Evolutionary conservation across 2,329 filamentous ascomycete genomes (phyloP).

Genomic region (Colletotrichum sp.): DNA sequence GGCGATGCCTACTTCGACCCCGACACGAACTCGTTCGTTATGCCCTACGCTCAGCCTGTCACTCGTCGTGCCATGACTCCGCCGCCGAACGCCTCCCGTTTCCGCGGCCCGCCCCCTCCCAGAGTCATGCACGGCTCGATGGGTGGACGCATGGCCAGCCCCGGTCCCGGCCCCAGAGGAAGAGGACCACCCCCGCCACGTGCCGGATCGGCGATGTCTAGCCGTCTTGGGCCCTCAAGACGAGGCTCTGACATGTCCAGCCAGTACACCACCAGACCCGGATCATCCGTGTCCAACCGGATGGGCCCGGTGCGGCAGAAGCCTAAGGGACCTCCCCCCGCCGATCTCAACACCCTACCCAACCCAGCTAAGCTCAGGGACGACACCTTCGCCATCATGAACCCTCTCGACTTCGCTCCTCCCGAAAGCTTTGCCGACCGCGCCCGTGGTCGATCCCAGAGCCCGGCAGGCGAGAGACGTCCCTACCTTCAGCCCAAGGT

Average conservation of each 20-base stretch:
- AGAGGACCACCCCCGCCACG: constrained; percentile 49
- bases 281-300: constrained; percentile 66
- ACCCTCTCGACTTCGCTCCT: constrained; percentile 85
- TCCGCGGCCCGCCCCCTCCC: constrained; percentile 45
- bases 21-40: constrained; percentile 73
- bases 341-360: constrained; percentile 76
- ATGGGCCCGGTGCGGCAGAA: constrained; percentile 39
- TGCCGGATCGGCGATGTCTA: constrained; percentile 45
- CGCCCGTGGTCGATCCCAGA: constrained; percentile 71
- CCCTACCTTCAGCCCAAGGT: constrained; percentile 75
- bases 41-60: constrained; percentile 85
- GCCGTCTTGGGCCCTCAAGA: constrained; percentile 33
- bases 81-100: constrained; percentile 67
- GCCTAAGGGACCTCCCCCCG: constrained; percentile 70
- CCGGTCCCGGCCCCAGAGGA: constrained; percentile 54
- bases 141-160: constrained; percentile 45
- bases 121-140: constrained; percentile 53
- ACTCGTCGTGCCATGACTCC: constrained; percentile 95
- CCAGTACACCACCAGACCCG: constrained; percentile 58
- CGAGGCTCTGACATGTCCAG: constrained; percentile 36
- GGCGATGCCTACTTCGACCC: constrained; percentile 70
- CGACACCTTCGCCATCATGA: constrained; percentile 73
- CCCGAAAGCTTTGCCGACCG: constrained; percentile 71
- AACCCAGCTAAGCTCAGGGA: constrained; percentile 86
- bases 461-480: constrained; percentile 66